Percentiles rank a stretch among this genome's conserved stretches.
These are phyloP conservation scores for Pleurotus sapidus DNA, from an alignment of 768 basidiomycete genomes.

Conservation along the genomic window DNA sequence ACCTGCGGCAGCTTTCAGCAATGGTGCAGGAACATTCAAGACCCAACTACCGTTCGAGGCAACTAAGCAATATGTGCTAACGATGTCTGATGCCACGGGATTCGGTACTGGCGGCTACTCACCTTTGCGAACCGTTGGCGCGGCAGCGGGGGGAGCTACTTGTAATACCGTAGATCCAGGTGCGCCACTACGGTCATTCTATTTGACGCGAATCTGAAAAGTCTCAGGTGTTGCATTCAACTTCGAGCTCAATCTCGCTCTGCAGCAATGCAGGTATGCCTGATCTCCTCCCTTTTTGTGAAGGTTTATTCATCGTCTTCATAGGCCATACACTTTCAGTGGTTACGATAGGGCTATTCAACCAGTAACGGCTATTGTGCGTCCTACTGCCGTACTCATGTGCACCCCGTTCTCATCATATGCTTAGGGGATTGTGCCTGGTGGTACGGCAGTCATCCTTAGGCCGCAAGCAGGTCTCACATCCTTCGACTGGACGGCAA, in stretches of 20 bases:
- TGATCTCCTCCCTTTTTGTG: slow-evolving; percentile 4
- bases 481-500: slow-evolving; percentile 52
- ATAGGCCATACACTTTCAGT: slow-evolving; percentile 46
- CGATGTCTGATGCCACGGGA: slow-evolving; percentile 73
- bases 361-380: slow-evolving; percentile 55
- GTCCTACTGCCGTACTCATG: slow-evolving; percentile 14
- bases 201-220: slow-evolving; percentile 5
- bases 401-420: neutral
- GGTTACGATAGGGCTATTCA: slow-evolving; percentile 41
- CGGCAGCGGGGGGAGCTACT: slow-evolving; percentile 35
- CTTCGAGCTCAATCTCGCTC: slow-evolving; percentile 47
- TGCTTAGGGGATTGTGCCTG: slow-evolving; percentile 58
- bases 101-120: slow-evolving; percentile 66
- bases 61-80: slow-evolving; percentile 42
- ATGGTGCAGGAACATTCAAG: slow-evolving; percentile 52
- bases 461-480: slow-evolving; percentile 31
- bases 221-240: slow-evolving; percentile 36
- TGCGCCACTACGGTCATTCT: slow-evolving; percentile 15
- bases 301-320: neutral
- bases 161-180: slow-evolving; percentile 51
- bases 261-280: slow-evolving; percentile 61
- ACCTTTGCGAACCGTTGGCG: slow-evolving; percentile 42
- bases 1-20: slow-evolving; percentile 49
- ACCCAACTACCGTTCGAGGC: slow-evolving; percentile 40
- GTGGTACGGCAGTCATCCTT: slow-evolving; percentile 49